Evolutionary conservation across 176 grass and related monocot species (phyloP).

Genomic region (Dendrocalamus sinicus): DNA sequence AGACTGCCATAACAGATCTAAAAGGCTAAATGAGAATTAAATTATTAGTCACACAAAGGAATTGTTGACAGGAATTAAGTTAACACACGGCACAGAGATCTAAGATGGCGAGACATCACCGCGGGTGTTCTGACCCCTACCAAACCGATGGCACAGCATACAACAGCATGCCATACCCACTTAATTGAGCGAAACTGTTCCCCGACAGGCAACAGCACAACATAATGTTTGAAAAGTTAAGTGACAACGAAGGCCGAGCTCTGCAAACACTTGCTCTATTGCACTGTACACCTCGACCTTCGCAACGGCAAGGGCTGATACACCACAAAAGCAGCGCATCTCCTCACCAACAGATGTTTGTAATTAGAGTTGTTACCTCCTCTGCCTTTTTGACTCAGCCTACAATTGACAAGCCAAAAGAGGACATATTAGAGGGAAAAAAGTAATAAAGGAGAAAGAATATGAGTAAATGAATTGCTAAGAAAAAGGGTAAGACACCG

Average conservation of each 20-base stretch:
- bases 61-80: background rate
- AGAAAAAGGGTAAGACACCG: background rate
- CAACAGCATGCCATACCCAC: background rate
- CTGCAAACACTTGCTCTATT: conserved; percentile 55
- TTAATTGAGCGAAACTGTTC: conserved; percentile 29
- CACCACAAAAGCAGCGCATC: conserved; percentile 4
- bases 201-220: background rate
- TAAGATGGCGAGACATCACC: background rate
- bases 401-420: conserved; percentile 37
- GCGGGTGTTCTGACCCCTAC: background rate
- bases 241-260: conserved; percentile 1
- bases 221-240: conserved; percentile 29
- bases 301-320: background rate
- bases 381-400: conserved; percentile 75
- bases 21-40: background rate
- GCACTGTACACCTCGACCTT: conserved; percentile 61
- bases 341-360: conserved; percentile 26
- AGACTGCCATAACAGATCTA: background rate
- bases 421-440: background rate
- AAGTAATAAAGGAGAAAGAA: background rate
- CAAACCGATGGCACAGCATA: background rate
- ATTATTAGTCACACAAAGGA: conserved; percentile 21
- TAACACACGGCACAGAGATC: conserved; percentile 11
- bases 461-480: background rate
- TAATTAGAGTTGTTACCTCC: conserved; percentile 47